Percentiles rank a stretch among this genome's conserved stretches.
Conservation (phyloP, 225 moss, liverwort and hornwort species). For the Antitrichia curtipendula region DNA sequence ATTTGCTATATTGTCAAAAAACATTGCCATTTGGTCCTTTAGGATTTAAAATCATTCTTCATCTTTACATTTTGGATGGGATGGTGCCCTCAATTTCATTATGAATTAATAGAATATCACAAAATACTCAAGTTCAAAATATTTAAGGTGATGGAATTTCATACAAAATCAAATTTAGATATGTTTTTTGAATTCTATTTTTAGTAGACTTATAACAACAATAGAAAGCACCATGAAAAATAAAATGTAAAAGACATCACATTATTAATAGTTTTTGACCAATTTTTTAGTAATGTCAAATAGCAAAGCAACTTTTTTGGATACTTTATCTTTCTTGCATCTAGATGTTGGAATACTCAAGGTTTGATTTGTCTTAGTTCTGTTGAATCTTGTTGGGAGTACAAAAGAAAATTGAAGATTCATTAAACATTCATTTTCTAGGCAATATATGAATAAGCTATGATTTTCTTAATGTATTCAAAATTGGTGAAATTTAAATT, state of each 20-base stretch:
- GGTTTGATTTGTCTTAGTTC: rapidly evolving
- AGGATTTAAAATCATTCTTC: not conserved
- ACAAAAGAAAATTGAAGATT: not conserved
- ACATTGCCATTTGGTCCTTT: too few relatives aligned
- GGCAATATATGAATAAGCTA: not conserved
- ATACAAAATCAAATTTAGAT: not conserved
- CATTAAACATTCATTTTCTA: not conserved
- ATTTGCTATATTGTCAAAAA: too few relatives aligned
- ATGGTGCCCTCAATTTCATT: not conserved
- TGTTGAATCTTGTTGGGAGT: not conserved
- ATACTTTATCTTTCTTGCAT: not conserved
- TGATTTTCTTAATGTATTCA: not conserved
- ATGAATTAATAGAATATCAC: not conserved
- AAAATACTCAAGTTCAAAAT: not conserved
- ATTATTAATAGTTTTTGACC: not conserved
- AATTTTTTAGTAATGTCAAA: not conserved
- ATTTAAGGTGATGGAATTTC: not conserved
- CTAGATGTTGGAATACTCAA: rapidly evolving
- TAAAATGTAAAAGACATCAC: rapidly evolving
- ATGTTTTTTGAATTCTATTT: not conserved
- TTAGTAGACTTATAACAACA: not conserved
- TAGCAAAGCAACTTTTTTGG: rapidly evolving
- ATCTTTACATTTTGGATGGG: rapidly evolving
- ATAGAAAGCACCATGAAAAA: not conserved
- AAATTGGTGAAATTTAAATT: not conserved